phyloP scores from a whole-genome alignment of 2,329 filamentous ascomycete genomes.

The Mycosphaerella sp. region DNA sequence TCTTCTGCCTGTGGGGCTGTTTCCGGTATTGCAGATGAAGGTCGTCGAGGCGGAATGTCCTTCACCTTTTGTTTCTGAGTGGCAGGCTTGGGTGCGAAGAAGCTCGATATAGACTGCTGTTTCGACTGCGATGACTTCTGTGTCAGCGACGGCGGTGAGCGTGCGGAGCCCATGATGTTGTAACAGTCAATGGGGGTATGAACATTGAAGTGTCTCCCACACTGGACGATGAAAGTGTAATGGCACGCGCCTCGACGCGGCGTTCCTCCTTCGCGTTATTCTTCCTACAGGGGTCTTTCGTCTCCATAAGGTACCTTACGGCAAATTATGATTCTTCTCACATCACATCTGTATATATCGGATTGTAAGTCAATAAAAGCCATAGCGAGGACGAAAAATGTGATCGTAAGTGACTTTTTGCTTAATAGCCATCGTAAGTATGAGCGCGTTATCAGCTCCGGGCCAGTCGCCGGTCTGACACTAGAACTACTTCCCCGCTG shows the following conservation, averaged over 20 bases:
- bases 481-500: too few relatives aligned
- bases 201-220: neutral
- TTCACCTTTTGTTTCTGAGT: conserved; percentile 21
- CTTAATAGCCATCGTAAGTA: too few relatives aligned
- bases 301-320: too few relatives aligned
- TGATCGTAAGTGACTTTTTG: too few relatives aligned
- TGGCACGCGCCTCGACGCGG: neutral
- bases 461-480: too few relatives aligned
- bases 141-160: conserved; percentile 2
- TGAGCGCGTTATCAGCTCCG: too few relatives aligned
- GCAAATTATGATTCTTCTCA: too few relatives aligned
- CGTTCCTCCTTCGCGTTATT: neutral
- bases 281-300: neutral
- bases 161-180: conserved; percentile 7
- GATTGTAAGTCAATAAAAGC: too few relatives aligned
- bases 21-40: conserved; percentile 13
- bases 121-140: conserved; percentile 49
- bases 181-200: neutral
- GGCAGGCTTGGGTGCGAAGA: conserved; percentile 31
- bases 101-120: conserved; percentile 68
- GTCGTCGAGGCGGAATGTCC: conserved; percentile 9
- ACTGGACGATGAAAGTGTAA: neutral
- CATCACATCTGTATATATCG: too few relatives aligned
- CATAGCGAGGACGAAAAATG: too few relatives aligned
- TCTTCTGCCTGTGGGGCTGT: neutral